Conservation (phyloP, 345 rosid species). For the Geranium brycei region DNA sequence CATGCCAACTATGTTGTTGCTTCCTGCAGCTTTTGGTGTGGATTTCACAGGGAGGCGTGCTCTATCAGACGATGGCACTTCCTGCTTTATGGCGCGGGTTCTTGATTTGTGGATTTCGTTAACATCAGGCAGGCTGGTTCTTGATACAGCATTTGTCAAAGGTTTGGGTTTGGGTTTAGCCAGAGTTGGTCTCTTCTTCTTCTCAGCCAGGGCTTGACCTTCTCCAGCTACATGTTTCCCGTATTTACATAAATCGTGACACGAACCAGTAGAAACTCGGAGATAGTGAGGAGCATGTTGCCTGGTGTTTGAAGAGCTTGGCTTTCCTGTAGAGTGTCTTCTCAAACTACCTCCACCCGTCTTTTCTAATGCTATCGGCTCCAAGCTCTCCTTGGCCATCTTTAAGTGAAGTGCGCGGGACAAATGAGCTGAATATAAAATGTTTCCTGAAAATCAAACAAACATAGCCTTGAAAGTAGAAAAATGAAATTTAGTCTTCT, state of each 20-base stretch:
- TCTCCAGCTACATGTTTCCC: neutral
- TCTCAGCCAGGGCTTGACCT: neutral
- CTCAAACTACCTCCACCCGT: neutral
- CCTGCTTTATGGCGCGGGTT: neutral
- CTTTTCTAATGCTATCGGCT: neutral
- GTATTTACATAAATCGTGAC: neutral
- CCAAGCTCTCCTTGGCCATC: neutral
- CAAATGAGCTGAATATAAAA: too few species aligned
- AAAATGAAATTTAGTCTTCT: too few species aligned
- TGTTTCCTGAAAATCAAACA: neutral
- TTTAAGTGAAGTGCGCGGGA: neutral
- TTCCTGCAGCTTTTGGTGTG: neutral
- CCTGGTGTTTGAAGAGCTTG: neutral
- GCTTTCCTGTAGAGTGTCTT: neutral
- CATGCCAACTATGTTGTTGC: neutral
- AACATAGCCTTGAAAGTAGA: neutral
- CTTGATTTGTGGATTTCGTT: neutral
- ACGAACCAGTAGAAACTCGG: neutral
- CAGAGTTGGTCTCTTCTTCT: neutral
- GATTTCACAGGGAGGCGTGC: neutral
- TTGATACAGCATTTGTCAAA: neutral
- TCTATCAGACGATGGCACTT: neutral
- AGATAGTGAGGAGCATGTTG: neutral
- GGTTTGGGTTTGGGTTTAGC: neutral
- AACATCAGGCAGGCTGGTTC: neutral